Base-by-base conservation (phyloP, 495 filamentous ascomycete species). In the Articulospora tetracladia region DNA sequence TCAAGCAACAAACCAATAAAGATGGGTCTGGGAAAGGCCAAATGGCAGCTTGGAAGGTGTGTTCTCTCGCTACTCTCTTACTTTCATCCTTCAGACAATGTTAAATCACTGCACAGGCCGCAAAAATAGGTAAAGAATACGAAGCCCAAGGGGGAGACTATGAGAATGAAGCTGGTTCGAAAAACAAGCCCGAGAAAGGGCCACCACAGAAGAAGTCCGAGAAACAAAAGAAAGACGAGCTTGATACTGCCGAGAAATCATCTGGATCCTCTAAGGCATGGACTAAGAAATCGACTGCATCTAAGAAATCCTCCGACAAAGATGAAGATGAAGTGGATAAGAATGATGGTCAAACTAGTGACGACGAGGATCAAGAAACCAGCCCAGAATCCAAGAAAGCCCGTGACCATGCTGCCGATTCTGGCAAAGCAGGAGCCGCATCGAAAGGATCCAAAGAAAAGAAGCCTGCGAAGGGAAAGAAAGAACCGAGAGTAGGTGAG, bases 41-140 rank as follows among this genome's bases (percentile, higher is more conserved):
- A 56, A 79, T 77, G 81, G 73, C 77, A 19, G 81, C 80, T 11
- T 84, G 81, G 80, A 84, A 84, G 73, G 80, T 79, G 36, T 62
- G 68, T 53, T 23, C 47, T 34, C 26, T 44, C 24, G 3, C 53
- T n/a, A 11, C 19, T 25, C 3, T 7, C 49, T 11, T 53, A 54
- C n/a, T 23, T n/a, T 22, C 25, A 48, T 32, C 24, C 19, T 19
- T 30, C 23, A 19, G 10, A 24, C 25, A 25, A 25, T 50, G 28
- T 15, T 52, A 17, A 32, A 26, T 1, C 34, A 1, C 32, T 20
- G 26, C n/a, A 1, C 32, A 77, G 76, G 74, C 73, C 12, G 65
- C 70, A 53, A 83, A 83, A 67, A 70, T 83, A 20, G 73, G 74
- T 17, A 79, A 82, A 64, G 78, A 83, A 62, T 82, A 82, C 61